Percentiles rank a stretch among this genome's conserved stretches.
phyloP scores from a whole-genome alignment of 495 filamentous ascomycete genomes.

The Chlorociboria aeruginascens region DNA sequence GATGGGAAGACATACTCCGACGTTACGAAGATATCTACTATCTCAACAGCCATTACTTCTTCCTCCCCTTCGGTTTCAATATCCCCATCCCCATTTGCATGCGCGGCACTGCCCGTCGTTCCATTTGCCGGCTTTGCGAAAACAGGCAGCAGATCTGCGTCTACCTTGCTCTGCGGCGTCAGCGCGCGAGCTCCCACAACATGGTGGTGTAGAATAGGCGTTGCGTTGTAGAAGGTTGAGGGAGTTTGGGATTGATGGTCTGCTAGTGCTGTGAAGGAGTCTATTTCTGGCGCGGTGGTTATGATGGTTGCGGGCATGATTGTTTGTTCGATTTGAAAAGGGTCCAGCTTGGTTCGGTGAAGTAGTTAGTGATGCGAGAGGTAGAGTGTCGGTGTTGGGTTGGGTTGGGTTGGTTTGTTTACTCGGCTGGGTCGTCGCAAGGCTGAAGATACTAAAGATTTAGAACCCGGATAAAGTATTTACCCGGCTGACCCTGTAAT shows the following conservation, averaged over 20 bases:
- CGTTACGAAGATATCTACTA: conserved; percentile 64
- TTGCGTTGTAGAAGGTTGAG: conserved; percentile 64
- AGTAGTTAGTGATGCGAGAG: too few species aligned
- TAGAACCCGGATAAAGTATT: too few species aligned
- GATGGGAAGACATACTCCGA: conserved; percentile 48
- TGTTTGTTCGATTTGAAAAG: too few species aligned
- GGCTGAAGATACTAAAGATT: too few species aligned
- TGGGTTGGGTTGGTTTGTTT: too few species aligned
- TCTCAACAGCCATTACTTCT: conserved; percentile 24
- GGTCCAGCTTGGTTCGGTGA: too few species aligned
- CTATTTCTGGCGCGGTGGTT: conserved; percentile 31
- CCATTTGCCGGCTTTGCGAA: too few species aligned
- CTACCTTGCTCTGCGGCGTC: conserved; percentile 31
- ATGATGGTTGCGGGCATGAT: conserved; percentile 30
- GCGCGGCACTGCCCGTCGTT: too few species aligned
- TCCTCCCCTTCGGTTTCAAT: conserved; percentile 16
- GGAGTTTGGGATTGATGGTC: conserved; percentile 82
- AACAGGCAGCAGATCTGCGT: conserved; percentile 35
- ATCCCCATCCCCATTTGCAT: conserved; percentile 1
- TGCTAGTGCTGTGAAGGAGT: conserved; percentile 57
- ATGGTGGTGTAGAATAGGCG: conserved; percentile 71
- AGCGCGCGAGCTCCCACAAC: conserved; percentile 47
- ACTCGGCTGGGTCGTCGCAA: too few species aligned
- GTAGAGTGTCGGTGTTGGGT: too few species aligned
- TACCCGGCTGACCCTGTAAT: too few species aligned